Evolutionary conservation across 192 early-diverging fungal genomes (phyloP), one percentile per base, ranked within the genome.

Genomic region (Blastocladiella britannica): DNA sequence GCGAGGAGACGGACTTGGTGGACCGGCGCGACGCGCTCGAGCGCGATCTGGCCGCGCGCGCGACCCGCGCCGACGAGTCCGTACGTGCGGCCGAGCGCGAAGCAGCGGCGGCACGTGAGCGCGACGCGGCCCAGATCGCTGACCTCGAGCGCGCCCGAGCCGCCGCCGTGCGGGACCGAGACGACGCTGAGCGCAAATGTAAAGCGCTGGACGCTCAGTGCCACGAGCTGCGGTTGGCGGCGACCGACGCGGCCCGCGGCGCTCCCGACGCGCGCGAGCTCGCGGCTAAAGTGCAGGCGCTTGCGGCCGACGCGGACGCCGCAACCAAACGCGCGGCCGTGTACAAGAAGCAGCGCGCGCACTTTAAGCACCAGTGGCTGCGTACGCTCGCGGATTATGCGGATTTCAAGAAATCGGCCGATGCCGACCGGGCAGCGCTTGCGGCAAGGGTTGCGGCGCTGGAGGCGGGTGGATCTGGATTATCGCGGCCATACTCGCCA

Each of bases 21-120:
- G 55, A 27, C 28, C 26, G 55, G 0, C 55, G 55, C 12, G 55
- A n/a, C 25, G 55, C 28, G 30, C 28, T 56, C 24, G 55, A 56
- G 55, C 55, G 55, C 23, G 55, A 56, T n/a, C 26, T 27, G 3
- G 29, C 28, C 5, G 18, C 28, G 26, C 9, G 20, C 24, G 9
- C 26, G 20, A 23, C 2, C 1, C 9, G 26, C 4, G 55, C 23
- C 30, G 55, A 56, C 26, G 30, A 30, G 26, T 7, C 55, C 5
- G 55, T 20, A 20, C 37, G 37, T 3, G n/a, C 12, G n/a, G 12
- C n/a, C 3, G 37, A 47, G 2, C 15, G 15, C 1, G 37, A 47
- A 20, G 37, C 37, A 20, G 15, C 15, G 37, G 15, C 12, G 15
- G 15, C 15, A 20, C 12, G 12, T 2, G 37, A 47, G 37, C n/a